Evolutionary conservation across 169 alveolate species (phyloP), one percentile per base, ranked within the genome.

Genomic region (Cryptosporidium baileyi): DNA sequence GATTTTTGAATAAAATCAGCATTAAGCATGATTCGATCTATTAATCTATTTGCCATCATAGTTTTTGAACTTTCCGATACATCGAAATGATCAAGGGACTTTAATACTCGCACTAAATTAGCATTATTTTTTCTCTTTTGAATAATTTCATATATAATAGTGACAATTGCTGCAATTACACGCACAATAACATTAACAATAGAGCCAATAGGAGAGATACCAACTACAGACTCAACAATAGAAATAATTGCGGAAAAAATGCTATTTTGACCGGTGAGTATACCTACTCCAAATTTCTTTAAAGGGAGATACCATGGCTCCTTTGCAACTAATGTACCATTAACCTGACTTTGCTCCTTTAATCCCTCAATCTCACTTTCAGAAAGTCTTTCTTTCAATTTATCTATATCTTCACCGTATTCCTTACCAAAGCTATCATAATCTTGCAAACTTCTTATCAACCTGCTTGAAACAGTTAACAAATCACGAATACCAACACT

Each of bases 81-180:
- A 36, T 74, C 67, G 36, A 74, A 32, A 8, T 24, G 11, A 57
- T 74, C 85, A 5, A 74, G 22, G 19, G 52, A 40, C 19, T 54
- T 74, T 24, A 74, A 57, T 1, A 43, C 57, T 24, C 85, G 30
- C 3, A 74, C 26, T 36, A 74, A 54, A 57, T 74, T 74, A 9
- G 85, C 49, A 54, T 74, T 74, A 7, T 13, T 57, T 7, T 57
- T 74, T 59, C 57, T 52, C 40, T 40, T 74, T 24, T 54, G 65
- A 36, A 74, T 57, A 5, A 74, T 30, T 8, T 74, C 85, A 74
- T 40, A 45, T 51, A 74, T 22, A 22, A 74, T 22, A 9, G 85
- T 54, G 0, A 74, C 67, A 22, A 74, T 74, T 19, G 85, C 85
- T 24, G 85, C 65, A 38, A 74, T 74, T 36, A 74, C 67, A 51